Conservation (phyloP, 1,284 basidiomycete genomes). For the Pterulicium gracile region DNA sequence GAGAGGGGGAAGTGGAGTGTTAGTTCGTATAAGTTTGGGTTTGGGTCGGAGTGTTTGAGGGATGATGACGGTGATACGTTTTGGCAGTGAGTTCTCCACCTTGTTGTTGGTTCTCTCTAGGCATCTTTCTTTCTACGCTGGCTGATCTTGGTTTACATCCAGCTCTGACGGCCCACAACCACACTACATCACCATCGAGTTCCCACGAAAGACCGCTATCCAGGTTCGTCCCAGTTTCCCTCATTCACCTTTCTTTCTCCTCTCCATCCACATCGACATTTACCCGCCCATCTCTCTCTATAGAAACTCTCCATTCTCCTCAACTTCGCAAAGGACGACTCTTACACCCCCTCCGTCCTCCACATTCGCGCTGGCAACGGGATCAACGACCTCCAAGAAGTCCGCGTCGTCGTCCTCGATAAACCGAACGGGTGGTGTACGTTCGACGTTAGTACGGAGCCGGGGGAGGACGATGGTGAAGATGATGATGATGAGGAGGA, state of each 20-base stretch:
- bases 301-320: slow-evolving; percentile 90
- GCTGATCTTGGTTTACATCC: slow-evolving; percentile 6
- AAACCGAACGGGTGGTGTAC: slow-evolving; percentile 95
- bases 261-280: too few relatives aligned
- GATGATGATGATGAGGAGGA: slow-evolving; percentile 71
- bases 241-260: neutral
- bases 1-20: slow-evolving; percentile 73
- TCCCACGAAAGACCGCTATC: slow-evolving; percentile 83
- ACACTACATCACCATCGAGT: slow-evolving; percentile 91
- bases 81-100: slow-evolving; percentile 94
- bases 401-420: slow-evolving; percentile 73
- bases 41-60: slow-evolving; percentile 85
- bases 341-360: slow-evolving; percentile 91
- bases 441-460: slow-evolving; percentile 77
- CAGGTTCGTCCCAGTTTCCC: slow-evolving; percentile 43
- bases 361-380: slow-evolving; percentile 89
- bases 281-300: slow-evolving; percentile 1
- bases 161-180: slow-evolving; percentile 98
- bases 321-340: slow-evolving; percentile 85
- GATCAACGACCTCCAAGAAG: slow-evolving; percentile 85
- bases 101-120: neutral
- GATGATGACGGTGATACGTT: slow-evolving; percentile 89
- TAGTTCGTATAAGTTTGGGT: slow-evolving; percentile 93
- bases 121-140: neutral
- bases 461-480: slow-evolving; percentile 72